Percentiles rank a stretch among this genome's conserved stretches.
These are phyloP conservation scores for Trifolium dubium DNA, from an alignment of 306 rosid species.

Conservation along the genomic window DNA sequence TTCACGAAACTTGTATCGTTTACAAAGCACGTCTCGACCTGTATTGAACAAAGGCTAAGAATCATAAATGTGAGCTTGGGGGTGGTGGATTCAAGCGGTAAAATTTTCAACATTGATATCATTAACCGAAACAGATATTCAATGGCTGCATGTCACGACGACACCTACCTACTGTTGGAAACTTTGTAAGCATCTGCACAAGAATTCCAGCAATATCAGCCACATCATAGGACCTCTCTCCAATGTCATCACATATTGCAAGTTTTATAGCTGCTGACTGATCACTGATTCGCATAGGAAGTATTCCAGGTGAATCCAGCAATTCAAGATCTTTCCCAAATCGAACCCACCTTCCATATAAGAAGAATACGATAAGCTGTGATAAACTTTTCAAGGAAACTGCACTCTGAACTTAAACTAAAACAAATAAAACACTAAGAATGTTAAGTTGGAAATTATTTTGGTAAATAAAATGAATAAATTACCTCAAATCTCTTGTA, in stretches of 20 bases:
- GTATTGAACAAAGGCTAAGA: conserved; percentile 33
- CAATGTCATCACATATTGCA: conserved; percentile 96
- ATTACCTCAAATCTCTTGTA: conserved; percentile 79
- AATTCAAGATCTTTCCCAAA: conserved; percentile 91
- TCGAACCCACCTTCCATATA: conserved; percentile 80
- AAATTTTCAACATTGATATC: background rate
- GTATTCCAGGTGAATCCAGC: conserved; percentile 93
- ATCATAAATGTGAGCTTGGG: background rate
- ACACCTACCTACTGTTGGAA: conserved; percentile 75
- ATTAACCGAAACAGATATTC: conserved; percentile 13
- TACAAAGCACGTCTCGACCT: conserved; percentile 67
- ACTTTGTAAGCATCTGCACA: conserved; percentile 83
- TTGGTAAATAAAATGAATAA: conserved; percentile 35
- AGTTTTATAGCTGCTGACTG: conserved; percentile 97
- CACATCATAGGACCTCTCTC: conserved; percentile 84
- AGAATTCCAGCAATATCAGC: conserved; percentile 88
- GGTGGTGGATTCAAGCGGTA: background rate
- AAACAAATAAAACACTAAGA: background rate
- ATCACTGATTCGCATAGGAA: conserved; percentile 94
- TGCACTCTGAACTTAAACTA: background rate
- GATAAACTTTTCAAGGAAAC: conserved; percentile 10
- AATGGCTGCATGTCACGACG: conserved; percentile 28
- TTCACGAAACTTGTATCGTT: conserved; percentile 75
- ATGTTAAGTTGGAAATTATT: conserved; percentile 9
- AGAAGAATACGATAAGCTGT: conserved; percentile 9